Base-by-base conservation (phyloP, 345 rosid genomes). In the Pugionium cornutum region DNA sequence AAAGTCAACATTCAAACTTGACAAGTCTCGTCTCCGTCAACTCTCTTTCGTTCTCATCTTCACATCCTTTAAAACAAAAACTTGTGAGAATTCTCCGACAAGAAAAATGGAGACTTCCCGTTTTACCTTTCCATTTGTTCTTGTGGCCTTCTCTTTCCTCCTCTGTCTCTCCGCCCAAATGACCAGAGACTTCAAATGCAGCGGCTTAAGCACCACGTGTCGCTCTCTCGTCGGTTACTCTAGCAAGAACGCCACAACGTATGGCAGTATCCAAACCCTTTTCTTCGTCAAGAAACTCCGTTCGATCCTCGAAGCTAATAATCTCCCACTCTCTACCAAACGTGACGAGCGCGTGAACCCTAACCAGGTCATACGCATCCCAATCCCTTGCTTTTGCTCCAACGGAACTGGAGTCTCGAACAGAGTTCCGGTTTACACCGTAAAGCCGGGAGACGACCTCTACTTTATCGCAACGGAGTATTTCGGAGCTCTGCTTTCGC, bases 351-450 rank as follows among this genome's bases (percentile, higher is more conserved):
- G 1, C 9, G 58, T 77, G 18, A 35, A 37, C 31, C 60, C 64
- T 1, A 46, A 64, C 58, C 66, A 78, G 49, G 58, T 74, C 69
- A 26, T 86, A 44, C 47, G 52, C 10, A 58, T 89, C 72, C 92
- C 92, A 41, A 73, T 89, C 81, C 71, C 83, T 30, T 89, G 96
- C 67, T 26, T 47, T 29, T 89, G 96, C 78, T 75, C 75, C 26
- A 79, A 80, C 68, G 80, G 79, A 71, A 79, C 81, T 28, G 92
- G 92, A 0, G 64, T 65, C 25, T 83, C 96, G 26, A 44, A 50
- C 75, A 43, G 44, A 26, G 46, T 56, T 1, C 88, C 89, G 32
- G 31, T 52, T 5, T 86, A 89, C 79, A 75, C 67, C 9, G 81
- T 89, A 53, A 75, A 64, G 39, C 4, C 39, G 2, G 83, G 7